Percentiles rank a stretch among this genome's conserved stretches.
phyloP scores from a whole-genome alignment of 495 filamentous ascomycete species.

The Elaphomyces granulatus region DNA sequence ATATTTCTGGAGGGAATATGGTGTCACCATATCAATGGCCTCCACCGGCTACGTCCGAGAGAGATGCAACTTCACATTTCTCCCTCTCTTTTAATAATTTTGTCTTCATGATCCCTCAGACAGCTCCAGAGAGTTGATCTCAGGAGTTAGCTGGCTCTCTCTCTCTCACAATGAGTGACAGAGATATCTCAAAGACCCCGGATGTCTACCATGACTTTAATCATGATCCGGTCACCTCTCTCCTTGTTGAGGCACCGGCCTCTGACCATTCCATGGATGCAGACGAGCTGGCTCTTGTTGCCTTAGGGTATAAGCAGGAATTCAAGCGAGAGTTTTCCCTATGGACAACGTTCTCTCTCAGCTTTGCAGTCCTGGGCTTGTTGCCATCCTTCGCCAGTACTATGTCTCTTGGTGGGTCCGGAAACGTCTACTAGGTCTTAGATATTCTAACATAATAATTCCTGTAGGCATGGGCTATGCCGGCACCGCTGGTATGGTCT shows the following conservation, averaged over 20 bases:
- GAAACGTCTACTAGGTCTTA: not conserved
- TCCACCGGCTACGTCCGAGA: too few relatives aligned
- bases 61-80: too few relatives aligned
- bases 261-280: slow-evolving; percentile 36
- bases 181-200: too few relatives aligned
- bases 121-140: too few relatives aligned
- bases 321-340: slow-evolving; percentile 73
- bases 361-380: slow-evolving; percentile 60
- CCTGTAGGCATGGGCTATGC: slow-evolving; percentile 57
- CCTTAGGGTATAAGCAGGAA: slow-evolving; percentile 65
- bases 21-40: too few relatives aligned
- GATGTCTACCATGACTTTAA: slow-evolving; percentile 21
- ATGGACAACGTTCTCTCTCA: slow-evolving; percentile 72
- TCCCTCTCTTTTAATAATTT: too few relatives aligned
- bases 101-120: too few relatives aligned
- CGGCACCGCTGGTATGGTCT: slow-evolving; percentile 67
- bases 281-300: slow-evolving; percentile 56
- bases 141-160: too few relatives aligned
- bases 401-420: slow-evolving; percentile 47
- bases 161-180: too few relatives aligned
- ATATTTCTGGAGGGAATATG: too few relatives aligned
- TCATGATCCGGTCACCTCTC: slow-evolving; percentile 50
- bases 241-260: slow-evolving; percentile 45
- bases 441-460: not conserved
- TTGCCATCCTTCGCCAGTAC: slow-evolving; percentile 64